Base-by-base conservation (phyloP, 352 stramenopile genomes). In the Phytopythium aichiense region DNA sequence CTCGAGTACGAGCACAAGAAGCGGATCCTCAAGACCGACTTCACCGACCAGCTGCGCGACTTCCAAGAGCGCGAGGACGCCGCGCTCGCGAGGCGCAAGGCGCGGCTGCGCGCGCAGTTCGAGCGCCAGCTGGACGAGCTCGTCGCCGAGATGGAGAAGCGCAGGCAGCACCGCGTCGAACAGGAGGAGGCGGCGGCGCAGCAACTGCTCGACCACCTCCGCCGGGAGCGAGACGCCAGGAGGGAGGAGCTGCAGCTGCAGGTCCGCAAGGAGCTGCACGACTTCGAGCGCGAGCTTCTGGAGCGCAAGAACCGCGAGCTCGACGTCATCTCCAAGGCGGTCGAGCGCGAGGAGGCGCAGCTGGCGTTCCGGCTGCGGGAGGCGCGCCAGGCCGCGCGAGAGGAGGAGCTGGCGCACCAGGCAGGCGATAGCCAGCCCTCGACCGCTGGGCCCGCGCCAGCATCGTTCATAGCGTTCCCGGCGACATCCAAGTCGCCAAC, bases 1-100 rank as follows among this genome's bases (percentile, higher is more conserved):
- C 58, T 87, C 6, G 79, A 88, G 7, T 93, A 91, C 56, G 84
- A 93, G 58, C 84, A 89, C 67, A 84, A 87, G 56, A 93, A 91
- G 56, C 79, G 80, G 1, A 71, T 73, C 18, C 53, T 93, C 6
- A 73, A 74, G 54, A 69, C 63, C n/a, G 81, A 93, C 43, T 90
- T 85, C 51, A 57, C 74, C 54, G 72, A 55, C 18, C 84, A 93
- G 52, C 65, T 93, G 20, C 74, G 80, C 9, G 76, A 84, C 30
- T 93, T 91, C 23, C 71, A 87, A 23, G 81, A 91, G 53, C 64
- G 84, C 38, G 84, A 93, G 59, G 84, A 93, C 40, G 69, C 84
- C 28, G 70, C 75, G 3, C 46, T 93, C n/a, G 70, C 80, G 33
- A 67, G 84, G 0, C 75, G 87, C 30, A 93, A 91, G 64, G 81